Percentiles rank a stretch among this genome's conserved stretches.
Evolutionary conservation across 1,139 yeast species (phyloP).

Genomic region (Debaryomyces nepalensis): DNA sequence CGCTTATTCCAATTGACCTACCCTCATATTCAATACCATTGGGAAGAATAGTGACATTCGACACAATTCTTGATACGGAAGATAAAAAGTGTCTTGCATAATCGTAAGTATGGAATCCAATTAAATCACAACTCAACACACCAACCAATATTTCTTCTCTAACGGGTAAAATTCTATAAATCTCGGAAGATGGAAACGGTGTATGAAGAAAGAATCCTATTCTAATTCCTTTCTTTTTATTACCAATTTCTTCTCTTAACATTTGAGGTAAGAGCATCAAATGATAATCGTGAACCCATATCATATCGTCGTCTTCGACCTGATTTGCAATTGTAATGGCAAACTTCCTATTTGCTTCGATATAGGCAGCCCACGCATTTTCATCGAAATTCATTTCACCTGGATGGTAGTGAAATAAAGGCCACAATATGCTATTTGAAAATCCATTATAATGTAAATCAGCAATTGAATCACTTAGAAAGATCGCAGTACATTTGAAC

Average conservation of each 20-base stretch:
- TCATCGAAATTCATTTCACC: constrained; percentile 99
- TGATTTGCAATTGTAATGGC: constrained; percentile 74
- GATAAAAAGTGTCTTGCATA: constrained; percentile 97
- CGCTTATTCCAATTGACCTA: constrained; percentile 83
- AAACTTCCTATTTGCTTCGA: constrained; percentile 87
- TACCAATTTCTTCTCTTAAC: constrained; percentile 68
- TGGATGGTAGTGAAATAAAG: constrained; percentile 97
- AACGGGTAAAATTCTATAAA: constrained; percentile 93
- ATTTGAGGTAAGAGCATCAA: constrained; percentile 93
- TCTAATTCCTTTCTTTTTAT: constrained; percentile 58
- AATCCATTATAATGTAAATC: constrained; percentile 97
- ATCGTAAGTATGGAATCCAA: constrained; percentile 99
- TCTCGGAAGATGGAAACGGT: constrained; percentile 97
- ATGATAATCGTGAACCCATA: constrained; percentile 99
- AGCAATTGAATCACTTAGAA: constrained; percentile 83
- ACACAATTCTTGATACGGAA: constrained; percentile 83
- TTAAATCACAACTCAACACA: constrained; percentile 88
- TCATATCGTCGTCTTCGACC: constrained; percentile 81
- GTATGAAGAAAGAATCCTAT: constrained; percentile 96
- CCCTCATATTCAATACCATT: constrained; percentile 86
- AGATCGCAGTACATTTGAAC: constrained; percentile 91
- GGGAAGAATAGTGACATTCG: constrained; percentile 80
- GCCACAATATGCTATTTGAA: constrained; percentile 92
- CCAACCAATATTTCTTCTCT: constrained; percentile 91
- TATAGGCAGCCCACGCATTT: constrained; percentile 97